Evolutionary conservation across 1,139 yeast genomes (phyloP).

Genomic region (Kodamaea alishanica): DNA sequence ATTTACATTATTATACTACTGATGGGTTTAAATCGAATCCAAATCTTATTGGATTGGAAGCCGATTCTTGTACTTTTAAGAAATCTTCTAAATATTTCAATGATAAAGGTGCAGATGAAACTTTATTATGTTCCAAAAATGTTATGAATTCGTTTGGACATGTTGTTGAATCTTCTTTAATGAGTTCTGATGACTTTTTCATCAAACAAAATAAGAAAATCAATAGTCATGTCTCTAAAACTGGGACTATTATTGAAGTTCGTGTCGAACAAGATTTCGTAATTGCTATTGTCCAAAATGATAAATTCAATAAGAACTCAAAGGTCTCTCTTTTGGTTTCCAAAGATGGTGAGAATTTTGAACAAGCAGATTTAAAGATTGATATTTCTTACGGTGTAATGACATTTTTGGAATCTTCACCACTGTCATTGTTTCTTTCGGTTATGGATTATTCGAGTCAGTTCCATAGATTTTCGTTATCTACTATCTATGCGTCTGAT

Average conservation of each 20-base stretch:
- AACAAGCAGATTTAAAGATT: conserved; percentile 49
- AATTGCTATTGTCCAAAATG: conserved; percentile 49
- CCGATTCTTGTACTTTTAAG: conserved; percentile 49
- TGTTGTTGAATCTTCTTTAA: conserved; percentile 39
- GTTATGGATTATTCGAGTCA: conserved; percentile 34
- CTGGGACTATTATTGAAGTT: conserved; percentile 45
- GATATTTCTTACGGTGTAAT: conserved; percentile 44
- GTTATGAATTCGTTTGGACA: conserved; percentile 43
- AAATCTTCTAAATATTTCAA: conserved; percentile 38
- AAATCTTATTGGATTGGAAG: conserved; percentile 29
- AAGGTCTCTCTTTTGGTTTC: conserved; percentile 52
- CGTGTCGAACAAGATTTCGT: conserved; percentile 50
- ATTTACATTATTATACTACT: conserved; percentile 43
- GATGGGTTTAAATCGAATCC: conserved; percentile 52
- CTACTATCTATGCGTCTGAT: conserved; percentile 55
- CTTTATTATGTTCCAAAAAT: conserved; percentile 49
- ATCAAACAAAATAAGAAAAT: conserved; percentile 24
- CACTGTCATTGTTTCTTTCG: conserved; percentile 52
- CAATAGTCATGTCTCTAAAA: conserved; percentile 23
- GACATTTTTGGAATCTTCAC: conserved; percentile 53
- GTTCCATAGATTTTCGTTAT: conserved; percentile 20
- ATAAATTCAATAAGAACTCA: conserved; percentile 41
- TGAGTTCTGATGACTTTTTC: conserved; percentile 55
- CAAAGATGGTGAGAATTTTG: conserved; percentile 52
- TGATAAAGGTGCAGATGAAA: conserved; percentile 35